A percentile compares a stretch with the other conserved stretches of the same genome.
These are phyloP conservation scores for Mycena amicta DNA, from an alignment of 768 basidiomycete genomes.

Conservation along the genomic window DNA sequence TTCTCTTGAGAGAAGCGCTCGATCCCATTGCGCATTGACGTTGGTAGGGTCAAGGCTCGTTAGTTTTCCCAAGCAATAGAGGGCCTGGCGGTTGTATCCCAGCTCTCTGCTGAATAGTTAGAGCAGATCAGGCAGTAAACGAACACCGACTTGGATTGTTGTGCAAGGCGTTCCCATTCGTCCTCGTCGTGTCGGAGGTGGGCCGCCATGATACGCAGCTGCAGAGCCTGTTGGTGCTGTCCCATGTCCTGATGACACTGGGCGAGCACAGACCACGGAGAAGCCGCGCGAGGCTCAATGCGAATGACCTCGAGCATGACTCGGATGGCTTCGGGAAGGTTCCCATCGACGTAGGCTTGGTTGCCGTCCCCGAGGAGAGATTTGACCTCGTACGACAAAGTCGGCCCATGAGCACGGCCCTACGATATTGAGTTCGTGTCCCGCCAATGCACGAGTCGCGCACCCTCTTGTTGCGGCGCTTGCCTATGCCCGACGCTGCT, in stretches of 20 bases:
- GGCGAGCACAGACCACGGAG: conserved; percentile 88
- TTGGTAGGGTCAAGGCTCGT: conserved; percentile 80
- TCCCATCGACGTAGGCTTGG: conserved; percentile 76
- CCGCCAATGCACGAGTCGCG: too few species aligned
- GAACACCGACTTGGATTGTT: conserved; percentile 62
- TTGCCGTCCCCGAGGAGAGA: conserved; percentile 86
- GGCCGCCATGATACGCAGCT: conserved; percentile 86
- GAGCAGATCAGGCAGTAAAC: neutral
- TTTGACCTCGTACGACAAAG: conserved; percentile 70
- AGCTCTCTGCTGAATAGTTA: conserved; percentile 47
- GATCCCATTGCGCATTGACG: conserved; percentile 89
- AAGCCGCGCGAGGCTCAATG: conserved; percentile 82
- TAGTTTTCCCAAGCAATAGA: conserved; percentile 90
- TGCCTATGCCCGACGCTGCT: conserved; percentile 74
- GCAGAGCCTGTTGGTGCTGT: conserved; percentile 72
- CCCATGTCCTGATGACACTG: conserved; percentile 77
- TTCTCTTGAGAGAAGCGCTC: conserved; percentile 79
- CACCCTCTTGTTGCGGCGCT: conserved; percentile 46
- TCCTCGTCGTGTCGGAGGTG: conserved; percentile 84
- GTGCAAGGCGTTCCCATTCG: conserved; percentile 83
- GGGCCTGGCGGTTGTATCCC: conserved; percentile 79
- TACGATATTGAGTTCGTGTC: too few species aligned
- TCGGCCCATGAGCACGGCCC: conserved; percentile 53
- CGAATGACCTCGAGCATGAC: conserved; percentile 92
- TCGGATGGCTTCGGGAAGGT: conserved; percentile 69